Base-by-base conservation (phyloP, 2,329 filamentous ascomycete genomes). In the Cytospora schulzeri region DNA sequence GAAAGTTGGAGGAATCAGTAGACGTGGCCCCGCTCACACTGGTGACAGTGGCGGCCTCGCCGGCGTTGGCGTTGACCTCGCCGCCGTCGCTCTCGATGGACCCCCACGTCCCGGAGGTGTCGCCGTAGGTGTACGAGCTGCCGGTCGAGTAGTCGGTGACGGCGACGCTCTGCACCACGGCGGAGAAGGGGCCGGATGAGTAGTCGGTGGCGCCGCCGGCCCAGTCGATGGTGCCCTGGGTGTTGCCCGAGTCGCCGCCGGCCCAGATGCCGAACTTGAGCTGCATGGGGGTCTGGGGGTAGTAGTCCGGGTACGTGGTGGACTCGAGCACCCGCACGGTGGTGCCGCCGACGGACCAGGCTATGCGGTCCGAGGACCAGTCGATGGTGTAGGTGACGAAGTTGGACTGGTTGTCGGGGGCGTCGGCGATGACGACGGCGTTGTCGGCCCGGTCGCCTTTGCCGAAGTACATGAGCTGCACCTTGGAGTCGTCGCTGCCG, bases 381-480 rank as follows among this genome's bases (percentile, higher is more conserved):
- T 97, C 93, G 71, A 98, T 81, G 4, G 89, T 88, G 79, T 98
- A 99, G 12, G 88, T 97, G 76, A 94, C 89, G 76, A 90, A 97
- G 41, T 83, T 76, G 57, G 81, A 81, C 75, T 97, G 93, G 68
- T 90, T 95, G 71, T 84, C 85, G 78, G 67, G 81, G 69, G 73
- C 88, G 80, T 86, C 78, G 76, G 96, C 91, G 75, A 92, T 93
- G 65, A 91, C 88, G 67, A 92, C 93, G 63, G 95, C 90, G 78
- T 96, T 92, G 81, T 94, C 96, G n/a, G 85, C 85, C 0, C 92
- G 93, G 70, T 91, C 84, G 60, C 94, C 95, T 78, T 98, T 97
- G 76, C 93, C 92, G 71, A 99, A 99, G 79, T 96, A 99, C 79
- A 99, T 99, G 70, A 88, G 91, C 78, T 99, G 95, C n/a, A 97